Evolutionary conservation across 306 rosid genomes (phyloP), one percentile per base, ranked within the genome.

Genomic region (Rosa persica): DNA sequence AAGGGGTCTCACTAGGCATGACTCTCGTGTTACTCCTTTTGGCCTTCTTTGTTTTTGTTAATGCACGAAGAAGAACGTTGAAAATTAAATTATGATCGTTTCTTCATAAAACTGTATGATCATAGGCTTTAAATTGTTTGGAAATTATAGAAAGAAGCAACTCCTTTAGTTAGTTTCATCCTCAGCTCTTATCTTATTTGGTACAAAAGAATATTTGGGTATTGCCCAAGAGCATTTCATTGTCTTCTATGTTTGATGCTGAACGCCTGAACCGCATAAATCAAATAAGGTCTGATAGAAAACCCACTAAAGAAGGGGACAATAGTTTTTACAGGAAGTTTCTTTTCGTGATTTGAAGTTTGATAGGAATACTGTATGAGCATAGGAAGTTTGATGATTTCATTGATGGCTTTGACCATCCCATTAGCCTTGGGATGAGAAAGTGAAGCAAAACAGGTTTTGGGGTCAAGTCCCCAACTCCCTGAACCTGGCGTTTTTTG

Each of bases 51-150:
- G 69, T 88, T 77, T 73, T 86, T 89, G 91, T 86, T 70, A 88
- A 88, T 84, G 85, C 83, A 34, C 90, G 89, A 81, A 89, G 96
- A 88, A 92, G 92, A 89, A 84, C 83, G 69, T 89, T 34, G 20
- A 94, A 94, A 86, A 77, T 89, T 83, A 94, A 94, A 82, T 76
- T 86, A 73, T 92, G 78, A 87, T 75, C 12, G n/a, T 27, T 47
- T 58, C 69, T 66, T 66, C 65, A 43, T 49, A 19, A 30, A 52
- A 16, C 47, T 75, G 75, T 46, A 54, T 71, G 70, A 67, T 36
- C 77, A 11, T 77, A 70, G 67, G 52, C 36, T 73, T 72, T 27
- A 74, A 40, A 60, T 11, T 43, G 36, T 74, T 47, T 73, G 30
- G 52, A 52, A 81, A 79, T 61, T 73, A 78, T 60, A 46, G 78